Conservation (phyloP, 2,329 filamentous ascomycete genomes). For the Paramyrothecium roridum region DNA sequence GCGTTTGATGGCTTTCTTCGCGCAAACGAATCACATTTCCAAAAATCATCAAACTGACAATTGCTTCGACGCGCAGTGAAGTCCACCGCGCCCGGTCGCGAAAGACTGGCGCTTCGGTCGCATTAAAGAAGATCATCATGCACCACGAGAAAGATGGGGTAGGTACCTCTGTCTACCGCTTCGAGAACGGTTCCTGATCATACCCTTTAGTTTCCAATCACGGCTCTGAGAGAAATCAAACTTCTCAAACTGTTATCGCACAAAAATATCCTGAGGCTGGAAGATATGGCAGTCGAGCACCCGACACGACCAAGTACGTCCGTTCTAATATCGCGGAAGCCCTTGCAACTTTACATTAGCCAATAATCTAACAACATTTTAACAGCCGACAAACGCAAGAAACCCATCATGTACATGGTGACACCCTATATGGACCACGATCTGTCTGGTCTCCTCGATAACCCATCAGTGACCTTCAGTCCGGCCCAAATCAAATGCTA, state of each 20-base stretch:
- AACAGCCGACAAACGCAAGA: slow-evolving; percentile 71
- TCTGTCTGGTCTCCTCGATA: slow-evolving; percentile 93
- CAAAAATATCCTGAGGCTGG: slow-evolving; percentile 78
- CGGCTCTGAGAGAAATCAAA: slow-evolving; percentile 95
- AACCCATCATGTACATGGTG: slow-evolving; percentile 95
- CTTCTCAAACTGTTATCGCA: slow-evolving; percentile 94
- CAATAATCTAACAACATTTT: background rate
- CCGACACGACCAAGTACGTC: slow-evolving; percentile 56
- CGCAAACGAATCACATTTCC: background rate
- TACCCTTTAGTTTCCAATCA: slow-evolving; percentile 80
- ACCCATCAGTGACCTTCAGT: slow-evolving; percentile 82
- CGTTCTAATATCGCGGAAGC: slow-evolving; percentile 6
- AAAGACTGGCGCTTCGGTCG: slow-evolving; percentile 72
- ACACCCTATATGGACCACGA: slow-evolving; percentile 99
- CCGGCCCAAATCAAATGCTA: slow-evolving; percentile 97
- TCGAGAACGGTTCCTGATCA: slow-evolving; percentile 10
- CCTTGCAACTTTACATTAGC: background rate
- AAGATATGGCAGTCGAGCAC: slow-evolving; percentile 95
- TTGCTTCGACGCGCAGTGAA: slow-evolving; percentile 50
- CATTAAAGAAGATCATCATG: slow-evolving; percentile 98
- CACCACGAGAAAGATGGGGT: slow-evolving; percentile 98
- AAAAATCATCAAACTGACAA: background rate
- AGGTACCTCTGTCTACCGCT: slow-evolving; percentile 26
- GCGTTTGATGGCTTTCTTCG: background rate
- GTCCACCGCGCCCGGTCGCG: slow-evolving; percentile 85